These are phyloP conservation scores for Russula foetens DNA, from an alignment of 768 basidiomycete genomes.

Conservation along the genomic window DNA sequence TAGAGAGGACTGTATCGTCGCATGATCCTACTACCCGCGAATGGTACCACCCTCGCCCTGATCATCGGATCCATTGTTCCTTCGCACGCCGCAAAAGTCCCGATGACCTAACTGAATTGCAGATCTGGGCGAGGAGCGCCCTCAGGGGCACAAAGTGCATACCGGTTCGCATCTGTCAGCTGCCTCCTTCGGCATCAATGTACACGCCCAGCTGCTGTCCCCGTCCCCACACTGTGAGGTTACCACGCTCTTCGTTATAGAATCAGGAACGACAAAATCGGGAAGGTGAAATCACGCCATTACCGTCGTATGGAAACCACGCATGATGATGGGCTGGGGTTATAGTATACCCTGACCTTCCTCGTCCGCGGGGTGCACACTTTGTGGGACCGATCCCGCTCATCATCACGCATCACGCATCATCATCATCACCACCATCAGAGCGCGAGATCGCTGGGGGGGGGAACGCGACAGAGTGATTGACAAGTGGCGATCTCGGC, in stretches of 20 bases:
- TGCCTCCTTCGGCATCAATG: constrained; percentile 1
- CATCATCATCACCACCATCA: no score
- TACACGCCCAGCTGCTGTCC: constrained; percentile 1
- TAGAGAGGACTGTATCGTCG: constrained; percentile 78
- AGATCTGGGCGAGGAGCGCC: neutral
- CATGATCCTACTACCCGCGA: constrained; percentile 18
- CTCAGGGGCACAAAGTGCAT: neutral
- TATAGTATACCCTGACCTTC: no score
- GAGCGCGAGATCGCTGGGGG: neutral
- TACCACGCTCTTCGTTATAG: neutral
- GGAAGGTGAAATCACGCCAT: neutral
- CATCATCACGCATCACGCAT: no score
- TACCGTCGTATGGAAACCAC: neutral
- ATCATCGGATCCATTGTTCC: neutral
- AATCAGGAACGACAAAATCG: neutral
- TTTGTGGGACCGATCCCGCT: no score
- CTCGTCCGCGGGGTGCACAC: no score
- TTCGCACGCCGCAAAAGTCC: neutral
- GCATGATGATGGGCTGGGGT: no score
- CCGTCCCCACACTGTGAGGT: neutral
- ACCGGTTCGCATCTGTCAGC: constrained; percentile 4
- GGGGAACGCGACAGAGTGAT: no score
- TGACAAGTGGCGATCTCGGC: neutral
- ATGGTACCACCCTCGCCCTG: neutral
- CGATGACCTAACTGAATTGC: neutral